Percentiles rank a stretch among this genome's conserved stretches.
These are phyloP conservation scores for Colletotrichum tabaci DNA, from an alignment of 2,329 filamentous ascomycete species.

Conservation along the genomic window DNA sequence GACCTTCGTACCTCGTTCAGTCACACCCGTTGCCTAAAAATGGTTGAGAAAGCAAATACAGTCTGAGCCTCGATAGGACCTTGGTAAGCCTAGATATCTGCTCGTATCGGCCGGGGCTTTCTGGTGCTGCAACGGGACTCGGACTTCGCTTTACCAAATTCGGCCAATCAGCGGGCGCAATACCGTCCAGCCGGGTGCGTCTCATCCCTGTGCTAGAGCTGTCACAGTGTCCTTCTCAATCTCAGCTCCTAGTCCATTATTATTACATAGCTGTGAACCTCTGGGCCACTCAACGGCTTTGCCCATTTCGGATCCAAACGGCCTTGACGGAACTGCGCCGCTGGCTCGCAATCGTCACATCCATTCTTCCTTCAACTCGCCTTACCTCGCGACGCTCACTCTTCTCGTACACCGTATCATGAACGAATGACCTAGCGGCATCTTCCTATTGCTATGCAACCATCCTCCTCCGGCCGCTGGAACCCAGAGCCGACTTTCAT, in stretches of 20 bases:
- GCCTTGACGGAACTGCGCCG: conserved; percentile 27
- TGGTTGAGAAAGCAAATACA: no score
- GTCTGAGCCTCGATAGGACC: neutral
- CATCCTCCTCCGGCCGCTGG: neutral
- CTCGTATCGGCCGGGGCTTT: conserved; percentile 18
- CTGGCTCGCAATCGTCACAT: conserved; percentile 15
- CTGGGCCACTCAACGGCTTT: conserved; percentile 18
- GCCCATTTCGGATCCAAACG: conserved; percentile 25
- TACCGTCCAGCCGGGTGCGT: conserved; percentile 11
- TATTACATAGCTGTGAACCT: conserved; percentile 23
- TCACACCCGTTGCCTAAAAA: neutral
- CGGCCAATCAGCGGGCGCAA: conserved; percentile 31
- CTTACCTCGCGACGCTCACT: conserved; percentile 1
- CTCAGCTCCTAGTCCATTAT: conserved; percentile 17
- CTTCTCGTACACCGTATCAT: conserved; percentile 21
- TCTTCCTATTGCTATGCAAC: conserved; percentile 15
- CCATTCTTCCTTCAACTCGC: conserved; percentile 8
- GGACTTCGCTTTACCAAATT: neutral
- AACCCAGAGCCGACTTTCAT: neutral
- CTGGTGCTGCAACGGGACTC: conserved; percentile 19
- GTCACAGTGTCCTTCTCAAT: conserved; percentile 37
- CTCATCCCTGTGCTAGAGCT: conserved; percentile 33
- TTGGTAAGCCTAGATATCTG: conserved; percentile 3
- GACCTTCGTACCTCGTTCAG: neutral
- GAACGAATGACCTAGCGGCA: conserved; percentile 17